Conservation (phyloP, 495 filamentous ascomycete genomes). For the Podospora pseudopauciseta region DNA sequence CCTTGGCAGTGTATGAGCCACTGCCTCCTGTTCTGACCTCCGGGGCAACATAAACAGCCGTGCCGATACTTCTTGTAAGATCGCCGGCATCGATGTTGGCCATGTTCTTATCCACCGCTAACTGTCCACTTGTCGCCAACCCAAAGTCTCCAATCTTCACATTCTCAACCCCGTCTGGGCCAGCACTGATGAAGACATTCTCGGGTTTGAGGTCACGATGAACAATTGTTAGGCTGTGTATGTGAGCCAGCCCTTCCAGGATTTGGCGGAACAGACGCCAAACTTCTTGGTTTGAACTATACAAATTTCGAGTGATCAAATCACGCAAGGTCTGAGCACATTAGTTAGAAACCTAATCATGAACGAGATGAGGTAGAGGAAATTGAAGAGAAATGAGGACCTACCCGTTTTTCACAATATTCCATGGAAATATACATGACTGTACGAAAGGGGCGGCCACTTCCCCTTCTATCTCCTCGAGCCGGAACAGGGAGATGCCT, state of each 20-base stretch:
- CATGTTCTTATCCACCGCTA: conserved; percentile 60
- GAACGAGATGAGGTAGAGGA: conserved; percentile 2
- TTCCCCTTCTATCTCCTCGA: conserved; percentile 28
- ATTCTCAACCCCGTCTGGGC: conserved; percentile 70
- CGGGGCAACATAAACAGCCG: conserved; percentile 89
- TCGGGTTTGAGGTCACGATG: conserved; percentile 98
- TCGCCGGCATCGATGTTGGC: conserved; percentile 50
- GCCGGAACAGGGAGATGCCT: conserved; percentile 21
- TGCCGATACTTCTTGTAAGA: conserved; percentile 86
- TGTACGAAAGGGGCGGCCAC: conserved; percentile 35
- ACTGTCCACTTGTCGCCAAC: conserved; percentile 83
- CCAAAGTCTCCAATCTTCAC: conserved; percentile 97
- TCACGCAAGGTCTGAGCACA: conserved; percentile 71
- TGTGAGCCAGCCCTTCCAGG: conserved; percentile 83
- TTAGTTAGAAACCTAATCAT: neutral
- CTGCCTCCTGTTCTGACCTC: conserved; percentile 72
- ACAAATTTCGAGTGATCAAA: conserved; percentile 74
- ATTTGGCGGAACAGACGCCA: conserved; percentile 93
- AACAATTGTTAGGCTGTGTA: conserved; percentile 88
- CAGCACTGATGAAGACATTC: conserved; percentile 78
- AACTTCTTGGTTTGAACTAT: conserved; percentile 65
- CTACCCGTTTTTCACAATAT: conserved; percentile 87
- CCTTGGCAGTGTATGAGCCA: conserved; percentile 84
- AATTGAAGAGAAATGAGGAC: conserved; percentile 21
- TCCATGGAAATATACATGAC: conserved; percentile 71